Conservation (phyloP, 148 eudicot species). For the Cornus kousa region DNA sequence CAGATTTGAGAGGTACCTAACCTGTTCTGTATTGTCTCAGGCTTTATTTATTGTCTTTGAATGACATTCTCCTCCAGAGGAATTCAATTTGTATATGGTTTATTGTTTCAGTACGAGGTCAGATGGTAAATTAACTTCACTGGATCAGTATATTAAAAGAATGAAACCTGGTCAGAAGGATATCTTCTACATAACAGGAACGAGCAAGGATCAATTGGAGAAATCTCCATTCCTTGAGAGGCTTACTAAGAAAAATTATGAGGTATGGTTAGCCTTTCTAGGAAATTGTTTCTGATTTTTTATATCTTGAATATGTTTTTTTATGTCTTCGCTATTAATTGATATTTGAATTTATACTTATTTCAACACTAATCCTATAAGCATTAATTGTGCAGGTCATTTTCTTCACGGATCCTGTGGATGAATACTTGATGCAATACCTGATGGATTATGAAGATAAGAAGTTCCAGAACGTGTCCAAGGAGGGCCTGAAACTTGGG, state of each 20-base stretch:
- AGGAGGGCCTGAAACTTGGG: constrained; percentile 88
- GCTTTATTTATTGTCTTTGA: not conserved
- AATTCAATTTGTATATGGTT: not conserved
- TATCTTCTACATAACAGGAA: constrained; percentile 90
- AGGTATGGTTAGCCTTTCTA: constrained; percentile 40
- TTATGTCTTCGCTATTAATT: not conserved
- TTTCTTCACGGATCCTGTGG: constrained; percentile 95
- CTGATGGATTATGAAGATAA: constrained; percentile 96
- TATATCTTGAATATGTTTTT: not conserved
- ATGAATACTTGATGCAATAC: constrained; percentile 98
- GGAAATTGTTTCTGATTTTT: no score
- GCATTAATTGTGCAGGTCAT: constrained; percentile 57
- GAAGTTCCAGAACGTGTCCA: constrained; percentile 97
- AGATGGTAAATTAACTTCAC: constrained; percentile 82
- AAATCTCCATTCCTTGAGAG: constrained; percentile 99
- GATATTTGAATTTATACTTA: not conserved
- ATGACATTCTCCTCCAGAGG: not conserved
- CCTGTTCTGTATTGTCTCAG: not conserved
- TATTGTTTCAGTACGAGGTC: constrained; percentile 61
- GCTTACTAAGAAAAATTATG: constrained; percentile 82
- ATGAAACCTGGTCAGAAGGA: constrained; percentile 96
- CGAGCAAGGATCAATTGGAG: constrained; percentile 93
- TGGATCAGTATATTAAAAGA: constrained; percentile 92
- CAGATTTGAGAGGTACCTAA: constrained; percentile 79
- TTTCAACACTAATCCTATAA: not conserved